A percentile compares a stretch with the other conserved stretches of the same genome.
Conservation (phyloP, 208 protist genomes). For the Blastocrithidia nonstop region DNA sequence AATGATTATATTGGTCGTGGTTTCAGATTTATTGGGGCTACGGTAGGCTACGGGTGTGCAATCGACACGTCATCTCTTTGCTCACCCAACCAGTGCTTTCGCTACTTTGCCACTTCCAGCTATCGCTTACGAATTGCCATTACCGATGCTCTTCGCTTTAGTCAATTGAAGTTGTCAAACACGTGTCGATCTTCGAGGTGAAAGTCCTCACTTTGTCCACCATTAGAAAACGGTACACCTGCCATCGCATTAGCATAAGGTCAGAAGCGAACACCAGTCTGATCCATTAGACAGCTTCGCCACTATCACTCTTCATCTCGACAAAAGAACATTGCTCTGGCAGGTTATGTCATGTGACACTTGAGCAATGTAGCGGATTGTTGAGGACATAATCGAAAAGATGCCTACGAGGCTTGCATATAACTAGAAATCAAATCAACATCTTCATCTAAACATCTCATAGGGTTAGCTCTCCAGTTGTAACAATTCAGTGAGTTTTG, state of each 20-base stretch:
- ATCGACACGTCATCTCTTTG: conserved; percentile 15
- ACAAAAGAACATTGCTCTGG: conserved; percentile 80
- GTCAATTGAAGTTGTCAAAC: conserved; percentile 79
- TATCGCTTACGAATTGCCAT: conserved; percentile 66
- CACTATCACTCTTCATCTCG: conserved; percentile 87
- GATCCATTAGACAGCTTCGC: conserved; percentile 85
- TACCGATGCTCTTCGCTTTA: conserved; percentile 60
- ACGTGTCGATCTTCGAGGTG: conserved; percentile 84
- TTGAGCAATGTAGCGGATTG: conserved; percentile 81
- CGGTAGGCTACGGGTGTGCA: conserved; percentile 67
- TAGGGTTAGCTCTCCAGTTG: conserved; percentile 82
- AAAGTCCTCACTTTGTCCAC: conserved; percentile 84
- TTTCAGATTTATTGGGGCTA: conserved; percentile 56
- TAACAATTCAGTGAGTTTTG: conserved; percentile 64
- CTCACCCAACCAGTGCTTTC: conserved; percentile 59
- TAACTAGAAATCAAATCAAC: conserved; percentile 54
- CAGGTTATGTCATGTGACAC: conserved; percentile 86
- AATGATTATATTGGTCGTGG: too few relatives aligned
- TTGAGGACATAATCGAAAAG: conserved; percentile 82
- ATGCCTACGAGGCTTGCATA: conserved; percentile 80
- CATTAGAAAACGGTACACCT: conserved; percentile 72
- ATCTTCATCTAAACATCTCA: conserved; percentile 75
- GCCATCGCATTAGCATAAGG: conserved; percentile 81
- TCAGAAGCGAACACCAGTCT: conserved; percentile 81
- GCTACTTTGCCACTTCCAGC: conserved; percentile 55